A percentile compares a stretch with the other conserved stretches of the same genome.
Conservation (phyloP, 768 basidiomycete genomes). For the Phlebiopsis flavidoalba region DNA sequence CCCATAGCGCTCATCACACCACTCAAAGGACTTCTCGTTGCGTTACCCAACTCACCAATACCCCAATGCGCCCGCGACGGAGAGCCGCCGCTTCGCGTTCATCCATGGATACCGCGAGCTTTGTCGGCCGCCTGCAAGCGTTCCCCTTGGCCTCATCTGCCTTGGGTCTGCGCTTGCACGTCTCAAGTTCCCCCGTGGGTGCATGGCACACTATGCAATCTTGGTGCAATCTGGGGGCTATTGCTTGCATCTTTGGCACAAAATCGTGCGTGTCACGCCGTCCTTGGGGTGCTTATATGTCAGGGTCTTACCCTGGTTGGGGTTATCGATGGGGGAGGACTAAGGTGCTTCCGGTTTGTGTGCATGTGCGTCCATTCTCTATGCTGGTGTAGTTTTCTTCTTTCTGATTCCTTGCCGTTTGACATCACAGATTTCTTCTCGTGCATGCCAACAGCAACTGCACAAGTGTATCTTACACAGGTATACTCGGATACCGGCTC, state of each 20-base stretch:
- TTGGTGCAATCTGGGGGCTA: conserved; percentile 20
- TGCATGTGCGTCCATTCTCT: conserved; percentile 20
- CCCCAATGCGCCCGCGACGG: conserved; percentile 60
- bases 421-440: conserved; percentile 20
- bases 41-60: conserved; percentile 38
- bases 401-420: no score
- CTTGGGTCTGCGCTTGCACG: conserved; percentile 61
- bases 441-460: conserved; percentile 25
- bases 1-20: conserved; percentile 50
- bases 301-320: conserved; percentile 8
- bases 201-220: conserved; percentile 40
- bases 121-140: conserved; percentile 59
- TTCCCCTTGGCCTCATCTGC: conserved; percentile 58
- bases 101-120: conserved; percentile 50
- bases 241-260: no score
- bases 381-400: neutral
- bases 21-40: conserved; percentile 58
- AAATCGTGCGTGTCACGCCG: no score
- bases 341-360: conserved; percentile 27
- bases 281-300: conserved; percentile 44
- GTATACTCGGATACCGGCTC: conserved; percentile 18
- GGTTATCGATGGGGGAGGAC: conserved; percentile 10
- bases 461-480: conserved; percentile 23
- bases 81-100: conserved; percentile 59
- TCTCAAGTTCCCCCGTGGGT: conserved; percentile 41